Evolutionary conservation across 192 early-diverging fungal genomes (phyloP), one percentile per base, ranked within the genome.

Genomic region (Backusella parvicylindrica): DNA sequence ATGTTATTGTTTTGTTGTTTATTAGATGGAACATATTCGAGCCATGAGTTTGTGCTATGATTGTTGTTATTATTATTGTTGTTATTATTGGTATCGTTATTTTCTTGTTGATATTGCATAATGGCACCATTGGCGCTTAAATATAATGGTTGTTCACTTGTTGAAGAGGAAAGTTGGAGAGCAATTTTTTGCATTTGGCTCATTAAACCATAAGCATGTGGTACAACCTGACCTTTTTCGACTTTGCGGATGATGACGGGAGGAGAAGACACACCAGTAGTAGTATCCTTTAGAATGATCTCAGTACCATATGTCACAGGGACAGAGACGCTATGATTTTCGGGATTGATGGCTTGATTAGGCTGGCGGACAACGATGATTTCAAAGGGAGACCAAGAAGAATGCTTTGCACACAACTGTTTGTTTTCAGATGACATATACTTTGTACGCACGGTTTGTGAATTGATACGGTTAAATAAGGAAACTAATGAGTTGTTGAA

Each of bases 391-490:
- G 90, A 85, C 90, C 90, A 91, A n/a, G 83, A 75, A 28, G 85
- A 81, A 68, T 86, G 89, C 66, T 86, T 88, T 30, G 89, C 89
- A 71, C 89, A 89, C 23, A 91, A 76, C 53, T 84, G 84, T 65
- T 84, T 75, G 64, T 82, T 78, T 74, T 90, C 85, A 9, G 91
- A 86, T 18, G 87, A 86, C 78, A 96, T 88, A 76, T 92, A 96
- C 72, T 95, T 92, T 50, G 96, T 97, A 63, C 90, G 90, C 67
- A 93, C 92, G 0, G 94, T 96, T 85, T 98, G 96, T 15, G 95
- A 94, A 79, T 93, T 95, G 77, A 95, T 92, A 70, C 96, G 93
- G 73, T 96, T 96, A 79, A 96, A 97, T 31, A 98, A 85, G 12
- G 94, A 91, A 15, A 98, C 87, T 8, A 88, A 79, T 16, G 91